Evolutionary conservation across 2,329 filamentous ascomycete genomes (phyloP), one percentile per base, ranked within the genome.

Genomic region (Talaromyces sp.): DNA sequence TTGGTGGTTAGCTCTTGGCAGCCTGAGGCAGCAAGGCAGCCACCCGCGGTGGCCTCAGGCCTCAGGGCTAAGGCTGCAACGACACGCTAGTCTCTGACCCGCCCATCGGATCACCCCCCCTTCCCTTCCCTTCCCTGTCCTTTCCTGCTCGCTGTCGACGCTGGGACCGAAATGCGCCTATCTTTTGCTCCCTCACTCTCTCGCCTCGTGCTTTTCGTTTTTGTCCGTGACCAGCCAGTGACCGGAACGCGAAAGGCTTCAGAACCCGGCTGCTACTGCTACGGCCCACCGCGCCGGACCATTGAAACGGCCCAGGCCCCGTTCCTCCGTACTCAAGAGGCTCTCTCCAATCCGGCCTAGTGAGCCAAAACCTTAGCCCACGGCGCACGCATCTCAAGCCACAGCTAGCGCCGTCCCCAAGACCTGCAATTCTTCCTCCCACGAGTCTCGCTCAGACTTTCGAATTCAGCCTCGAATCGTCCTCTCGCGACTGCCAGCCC

Each of bases 331-430:
- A 0, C 6, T 12, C 6, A 50, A 54, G 59, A 61, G 60, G 60
- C 60, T 58, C 56, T 33, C 31, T 44, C 60, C 56, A 47, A 61
- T 50, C 36, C 34, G 52, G 60, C 56, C 50, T 61, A 61, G 60
- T 12, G 60, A 52, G 27, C 50, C 50, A 16, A 50, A 58, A 50
- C 36, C 56, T 58, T 54, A 51, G 60, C 56, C 50, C 60, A 61
- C 44, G n/a, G 44, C 44, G 18, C 44, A 47, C 54, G 56, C 55
- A 61, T 61, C 56, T 61, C 31, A 61, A 61, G 60, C 60, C 60
- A 61, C 60, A 61, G 47, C 30, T 31, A 31, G 50, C 54, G 56
- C 50, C 61, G 61, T 52, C 44, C 31, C 27, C 50, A 53, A 23
- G 44, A 27, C 44, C 44, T 31, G 27, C 50, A 53, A 31, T 53